Conservation (phyloP, 306 rosid species). For the Rosa lucieae region DNA sequence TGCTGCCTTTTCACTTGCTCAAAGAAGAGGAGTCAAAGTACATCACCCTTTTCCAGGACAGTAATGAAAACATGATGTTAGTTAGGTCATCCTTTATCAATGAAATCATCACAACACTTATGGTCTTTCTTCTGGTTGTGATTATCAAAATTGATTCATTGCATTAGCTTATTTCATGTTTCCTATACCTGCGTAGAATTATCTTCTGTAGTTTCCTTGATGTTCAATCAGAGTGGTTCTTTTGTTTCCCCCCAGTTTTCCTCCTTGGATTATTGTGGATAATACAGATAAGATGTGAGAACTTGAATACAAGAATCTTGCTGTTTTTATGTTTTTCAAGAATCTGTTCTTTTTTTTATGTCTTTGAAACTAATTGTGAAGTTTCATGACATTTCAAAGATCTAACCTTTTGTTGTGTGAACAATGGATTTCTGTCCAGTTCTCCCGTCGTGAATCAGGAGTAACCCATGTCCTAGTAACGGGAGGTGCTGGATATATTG, state of each 20-base stretch:
- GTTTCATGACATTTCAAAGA: background rate
- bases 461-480: slow-evolving; percentile 90
- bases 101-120: background rate
- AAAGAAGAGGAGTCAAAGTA: background rate
- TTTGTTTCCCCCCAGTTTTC: background rate
- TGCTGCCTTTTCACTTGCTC: background rate
- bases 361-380: background rate
- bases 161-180: background rate
- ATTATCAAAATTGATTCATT: background rate
- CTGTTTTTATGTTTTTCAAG: background rate
- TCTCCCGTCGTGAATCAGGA: slow-evolving; percentile 66
- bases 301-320: background rate
- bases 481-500: slow-evolving; percentile 96
- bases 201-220: background rate
- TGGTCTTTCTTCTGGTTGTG: background rate
- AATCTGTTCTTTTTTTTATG: background rate
- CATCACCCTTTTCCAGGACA: background rate
- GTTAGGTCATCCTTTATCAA: background rate
- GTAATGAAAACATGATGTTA: background rate
- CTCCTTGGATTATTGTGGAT: background rate
- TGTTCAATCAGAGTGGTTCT: background rate
- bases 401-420: background rate
- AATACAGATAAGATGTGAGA: background rate
- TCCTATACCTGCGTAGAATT: background rate
- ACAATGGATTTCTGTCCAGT: slow-evolving; percentile 48